Conservation (phyloP, 1,284 basidiomycete species). For the Sporisorium iseilematis-ciliati region DNA sequence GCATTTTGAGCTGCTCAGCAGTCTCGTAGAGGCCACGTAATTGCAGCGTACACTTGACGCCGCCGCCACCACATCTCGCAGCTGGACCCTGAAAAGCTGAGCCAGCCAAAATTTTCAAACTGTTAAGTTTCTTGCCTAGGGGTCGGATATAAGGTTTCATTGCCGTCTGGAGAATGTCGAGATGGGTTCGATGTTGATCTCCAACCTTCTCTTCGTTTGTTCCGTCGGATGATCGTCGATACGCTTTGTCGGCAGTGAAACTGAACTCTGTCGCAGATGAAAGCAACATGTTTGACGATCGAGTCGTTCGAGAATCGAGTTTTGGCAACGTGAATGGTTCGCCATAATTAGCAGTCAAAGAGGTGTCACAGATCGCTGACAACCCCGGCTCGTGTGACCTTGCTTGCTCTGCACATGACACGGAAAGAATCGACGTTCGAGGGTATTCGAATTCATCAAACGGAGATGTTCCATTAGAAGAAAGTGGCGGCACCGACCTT, state of each 20-base stretch:
- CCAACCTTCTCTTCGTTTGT: not conserved
- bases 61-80: not conserved
- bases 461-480: not conserved
- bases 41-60: no score
- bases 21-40: slow-evolving; percentile 10
- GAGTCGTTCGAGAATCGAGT: not conserved
- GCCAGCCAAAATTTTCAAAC: not conserved
- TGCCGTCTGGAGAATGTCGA: not conserved
- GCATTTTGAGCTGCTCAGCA: slow-evolving; percentile 4
- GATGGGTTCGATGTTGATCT: not conserved
- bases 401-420: not conserved
- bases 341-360: not conserved
- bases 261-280: no score
- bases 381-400: not conserved
- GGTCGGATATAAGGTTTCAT: not conserved
- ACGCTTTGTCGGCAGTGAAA: no score
- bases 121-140: not conserved
- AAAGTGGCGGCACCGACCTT: not conserved
- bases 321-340: not conserved
- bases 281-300: not conserved
- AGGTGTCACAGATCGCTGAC: not conserved
- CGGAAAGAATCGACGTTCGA: not conserved
- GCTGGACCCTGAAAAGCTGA: slow-evolving; percentile 8
- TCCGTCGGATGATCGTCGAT: no score
- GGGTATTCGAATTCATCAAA: not conserved